Evolutionary conservation across 176 grass and related monocot species (phyloP).

Genomic region (Lolium perenne): DNA sequence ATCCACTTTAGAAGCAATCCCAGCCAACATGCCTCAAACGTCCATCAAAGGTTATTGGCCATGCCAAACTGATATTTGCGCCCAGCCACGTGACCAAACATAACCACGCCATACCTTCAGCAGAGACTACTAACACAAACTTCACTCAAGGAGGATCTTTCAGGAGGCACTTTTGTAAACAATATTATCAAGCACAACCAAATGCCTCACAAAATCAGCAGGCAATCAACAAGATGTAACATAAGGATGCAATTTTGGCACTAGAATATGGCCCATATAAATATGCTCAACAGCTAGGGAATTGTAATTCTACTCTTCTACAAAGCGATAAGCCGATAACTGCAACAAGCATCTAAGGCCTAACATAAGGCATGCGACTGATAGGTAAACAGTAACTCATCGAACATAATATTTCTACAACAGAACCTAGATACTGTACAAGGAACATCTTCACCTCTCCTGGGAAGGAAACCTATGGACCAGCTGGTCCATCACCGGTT

Average conservation of each 20-base stretch:
- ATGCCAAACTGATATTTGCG: background rate
- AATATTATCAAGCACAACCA: conserved; percentile 14
- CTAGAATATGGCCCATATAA: conserved; percentile 7
- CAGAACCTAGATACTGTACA: conserved; percentile 48
- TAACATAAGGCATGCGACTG: background rate
- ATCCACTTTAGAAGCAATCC: background rate
- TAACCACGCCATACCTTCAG: background rate
- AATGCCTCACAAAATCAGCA: background rate
- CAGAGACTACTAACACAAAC: background rate
- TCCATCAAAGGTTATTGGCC: no score
- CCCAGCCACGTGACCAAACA: no score
- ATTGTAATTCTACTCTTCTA: conserved; percentile 12
- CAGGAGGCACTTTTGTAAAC: background rate
- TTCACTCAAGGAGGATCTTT: background rate
- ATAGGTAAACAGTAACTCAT: conserved; percentile 21
- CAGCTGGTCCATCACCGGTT: conserved; percentile 3
- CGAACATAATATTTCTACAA: conserved; percentile 21
- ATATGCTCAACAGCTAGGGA: conserved; percentile 18
- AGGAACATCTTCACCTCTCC: conserved; percentile 30
- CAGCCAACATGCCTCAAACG: no score
- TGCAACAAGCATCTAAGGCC: conserved; percentile 17
- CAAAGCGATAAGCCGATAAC: background rate
- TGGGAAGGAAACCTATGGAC: conserved; percentile 40
- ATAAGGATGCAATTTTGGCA: conserved; percentile 32
- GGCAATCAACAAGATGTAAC: background rate